These are phyloP conservation scores for Batkoa obscura DNA, from an alignment of 371 early-diverging fungal species.

Conservation along the genomic window DNA sequence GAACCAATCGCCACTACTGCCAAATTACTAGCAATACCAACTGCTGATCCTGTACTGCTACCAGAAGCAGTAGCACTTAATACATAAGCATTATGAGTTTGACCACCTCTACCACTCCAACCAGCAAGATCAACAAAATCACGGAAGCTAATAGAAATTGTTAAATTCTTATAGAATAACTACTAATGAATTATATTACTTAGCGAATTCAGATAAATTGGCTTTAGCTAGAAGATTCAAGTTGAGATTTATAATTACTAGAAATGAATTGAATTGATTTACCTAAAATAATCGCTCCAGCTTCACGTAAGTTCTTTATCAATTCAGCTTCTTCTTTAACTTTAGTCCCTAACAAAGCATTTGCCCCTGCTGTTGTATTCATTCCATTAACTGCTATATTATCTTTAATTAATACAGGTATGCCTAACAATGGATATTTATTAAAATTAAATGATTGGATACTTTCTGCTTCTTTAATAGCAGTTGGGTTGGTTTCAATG, in stretches of 20 bases:
- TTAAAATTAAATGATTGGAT: no score
- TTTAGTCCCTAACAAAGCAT: conserved; percentile 21
- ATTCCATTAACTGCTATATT: conserved; percentile 38
- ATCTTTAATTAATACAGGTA: conserved; percentile 47
- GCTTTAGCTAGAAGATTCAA: conserved; percentile 10
- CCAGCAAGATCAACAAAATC: not conserved
- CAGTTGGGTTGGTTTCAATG: conserved; percentile 9
- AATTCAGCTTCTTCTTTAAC: conserved; percentile 66
- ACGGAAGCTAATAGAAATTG: conserved; percentile 1
- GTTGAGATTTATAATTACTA: no score
- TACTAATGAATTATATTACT: conserved; percentile 18
- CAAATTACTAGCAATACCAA: conserved; percentile 63
- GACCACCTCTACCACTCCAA: conserved; percentile 11
- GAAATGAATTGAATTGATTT: conserved; percentile 15
- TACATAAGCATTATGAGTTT: conserved; percentile 8
- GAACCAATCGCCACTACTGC: conserved; percentile 60
- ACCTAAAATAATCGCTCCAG: conserved; percentile 55
- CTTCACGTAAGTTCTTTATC: conserved; percentile 28
- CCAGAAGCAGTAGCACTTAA: conserved; percentile 3
- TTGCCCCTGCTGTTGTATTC: conserved; percentile 35
- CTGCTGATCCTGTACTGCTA: conserved; percentile 52
- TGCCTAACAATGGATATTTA: conserved; percentile 22
- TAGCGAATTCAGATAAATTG: conserved; percentile 88
- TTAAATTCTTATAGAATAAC: not conserved
- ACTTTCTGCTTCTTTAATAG: conserved; percentile 4